Percentiles rank a stretch among this genome's conserved stretches.
Conservation (phyloP, 345 rosid genomes). For the Erucastrum elatum region DNA sequence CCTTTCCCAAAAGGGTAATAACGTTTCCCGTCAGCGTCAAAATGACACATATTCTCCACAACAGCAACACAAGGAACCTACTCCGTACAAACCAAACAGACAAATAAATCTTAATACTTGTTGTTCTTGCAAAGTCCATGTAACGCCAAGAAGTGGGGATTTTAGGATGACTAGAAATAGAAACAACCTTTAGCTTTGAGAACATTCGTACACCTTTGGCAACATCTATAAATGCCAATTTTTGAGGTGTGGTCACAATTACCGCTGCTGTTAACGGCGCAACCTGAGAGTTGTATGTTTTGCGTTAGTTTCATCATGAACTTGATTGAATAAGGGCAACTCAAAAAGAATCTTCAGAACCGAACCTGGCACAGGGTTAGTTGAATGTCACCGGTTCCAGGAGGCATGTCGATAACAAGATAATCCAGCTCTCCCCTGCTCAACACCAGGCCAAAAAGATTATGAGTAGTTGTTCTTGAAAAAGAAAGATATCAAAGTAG, state of each 20-base stretch:
- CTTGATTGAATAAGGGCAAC: neutral
- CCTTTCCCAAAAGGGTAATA: conserved; percentile 97
- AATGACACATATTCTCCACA: conserved; percentile 97
- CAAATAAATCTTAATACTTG: neutral
- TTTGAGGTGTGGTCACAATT: conserved; percentile 96
- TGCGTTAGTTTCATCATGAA: conserved; percentile 6
- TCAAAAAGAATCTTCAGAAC: neutral
- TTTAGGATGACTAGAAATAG: too few species aligned
- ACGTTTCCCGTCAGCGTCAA: conserved; percentile 95
- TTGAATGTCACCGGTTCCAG: conserved; percentile 98
- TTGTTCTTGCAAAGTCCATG: conserved; percentile 12
- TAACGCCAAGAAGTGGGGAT: neutral
- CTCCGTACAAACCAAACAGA: conserved; percentile 25
- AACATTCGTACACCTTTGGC: conserved; percentile 99
- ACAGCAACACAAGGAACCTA: conserved; percentile 97
- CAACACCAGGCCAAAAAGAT: neutral
- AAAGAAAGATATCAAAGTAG: neutral
- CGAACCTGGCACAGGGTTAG: conserved; percentile 92
- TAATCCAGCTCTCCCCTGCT: conserved; percentile 98
- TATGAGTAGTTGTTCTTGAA: neutral
- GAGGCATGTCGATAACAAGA: conserved; percentile 98
- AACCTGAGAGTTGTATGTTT: conserved; percentile 47
- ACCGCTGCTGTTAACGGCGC: conserved; percentile 95
- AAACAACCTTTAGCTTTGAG: conserved; percentile 97
- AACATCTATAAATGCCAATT: conserved; percentile 91